phyloP scores from a whole-genome alignment of 2,329 filamentous ascomycete species.

The Pezicula rhizophila region DNA sequence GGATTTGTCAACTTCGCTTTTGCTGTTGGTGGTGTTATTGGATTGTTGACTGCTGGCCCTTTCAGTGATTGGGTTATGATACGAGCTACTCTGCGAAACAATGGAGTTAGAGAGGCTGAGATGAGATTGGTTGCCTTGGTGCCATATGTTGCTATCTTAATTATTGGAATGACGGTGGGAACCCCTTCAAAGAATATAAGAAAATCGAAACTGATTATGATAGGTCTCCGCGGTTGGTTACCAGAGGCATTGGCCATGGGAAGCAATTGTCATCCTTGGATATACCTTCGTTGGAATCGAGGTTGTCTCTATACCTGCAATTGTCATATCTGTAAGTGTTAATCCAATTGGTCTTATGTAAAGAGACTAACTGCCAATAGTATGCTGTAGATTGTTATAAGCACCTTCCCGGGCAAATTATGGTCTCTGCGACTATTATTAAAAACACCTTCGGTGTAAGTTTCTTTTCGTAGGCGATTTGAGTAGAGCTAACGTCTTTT shows the following conservation, averaged over 20 bases:
- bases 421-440: conserved; percentile 54
- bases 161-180: conserved; percentile 47
- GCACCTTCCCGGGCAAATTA: conserved; percentile 50
- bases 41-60: conserved; percentile 47
- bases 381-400: conserved; percentile 58
- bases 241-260: conserved; percentile 45
- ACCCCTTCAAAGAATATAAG: background rate
- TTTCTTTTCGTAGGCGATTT: conserved; percentile 3
- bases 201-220: background rate
- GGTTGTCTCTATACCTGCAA: conserved; percentile 51
- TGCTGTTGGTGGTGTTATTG: conserved; percentile 46
- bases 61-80: conserved; percentile 52
- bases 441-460: conserved; percentile 52
- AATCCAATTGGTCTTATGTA: conserved; percentile 16
- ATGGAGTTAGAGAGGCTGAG: conserved; percentile 50
- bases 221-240: conserved; percentile 40
- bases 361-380: background rate
- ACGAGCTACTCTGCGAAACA: conserved; percentile 43
- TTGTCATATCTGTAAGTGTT: conserved; percentile 34
- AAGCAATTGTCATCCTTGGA: conserved; percentile 47
- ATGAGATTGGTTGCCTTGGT: conserved; percentile 52
- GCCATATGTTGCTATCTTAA: conserved; percentile 50
- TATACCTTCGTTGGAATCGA: conserved; percentile 49
- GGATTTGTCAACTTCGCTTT: conserved; percentile 54
- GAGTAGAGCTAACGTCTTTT: background rate